phyloP scores from a whole-genome alignment of 345 rosid species.

The Salix udensis region DNA sequence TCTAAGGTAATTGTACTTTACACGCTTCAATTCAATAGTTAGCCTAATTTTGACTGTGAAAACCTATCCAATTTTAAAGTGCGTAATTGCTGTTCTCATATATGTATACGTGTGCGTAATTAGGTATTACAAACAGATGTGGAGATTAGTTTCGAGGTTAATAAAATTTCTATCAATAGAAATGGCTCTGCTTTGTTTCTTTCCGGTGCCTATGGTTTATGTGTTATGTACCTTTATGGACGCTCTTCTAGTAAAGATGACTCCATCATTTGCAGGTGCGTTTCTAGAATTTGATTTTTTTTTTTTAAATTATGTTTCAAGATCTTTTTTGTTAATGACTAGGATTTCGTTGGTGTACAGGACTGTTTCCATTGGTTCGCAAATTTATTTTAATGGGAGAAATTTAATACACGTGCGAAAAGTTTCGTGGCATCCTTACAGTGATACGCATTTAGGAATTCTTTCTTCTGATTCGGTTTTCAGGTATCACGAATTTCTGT shows the following conservation, averaged over 20 bases:
- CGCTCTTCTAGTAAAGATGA: conserved; percentile 50
- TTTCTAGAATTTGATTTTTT: background rate
- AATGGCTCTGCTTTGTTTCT: conserved; percentile 75
- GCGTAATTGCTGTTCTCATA: background rate
- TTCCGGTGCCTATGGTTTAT: conserved; percentile 58
- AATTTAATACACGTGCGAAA: conserved; percentile 52
- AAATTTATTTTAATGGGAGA: conserved; percentile 49
- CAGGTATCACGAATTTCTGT: conserved; percentile 44
- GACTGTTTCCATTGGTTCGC: conserved; percentile 73
- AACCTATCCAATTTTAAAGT: background rate
- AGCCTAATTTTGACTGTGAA: background rate
- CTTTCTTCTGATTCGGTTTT: conserved; percentile 96
- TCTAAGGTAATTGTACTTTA: conserved; percentile 50
- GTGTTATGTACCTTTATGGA: conserved; percentile 76
- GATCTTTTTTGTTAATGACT: background rate
- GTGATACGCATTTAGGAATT: conserved; percentile 75
- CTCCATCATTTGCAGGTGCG: conserved; percentile 69
- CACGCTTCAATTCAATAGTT: background rate
- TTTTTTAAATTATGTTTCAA: background rate
- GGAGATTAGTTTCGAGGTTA: conserved; percentile 47
- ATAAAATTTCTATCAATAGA: conserved; percentile 71
- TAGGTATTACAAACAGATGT: conserved; percentile 72
- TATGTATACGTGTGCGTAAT: background rate
- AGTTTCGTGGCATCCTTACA: conserved; percentile 84
- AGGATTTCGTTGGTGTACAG: conserved; percentile 32